phyloP scores from a whole-genome alignment of 176 grass and related monocot genomes.

The Phyllostachys edulis region DNA sequence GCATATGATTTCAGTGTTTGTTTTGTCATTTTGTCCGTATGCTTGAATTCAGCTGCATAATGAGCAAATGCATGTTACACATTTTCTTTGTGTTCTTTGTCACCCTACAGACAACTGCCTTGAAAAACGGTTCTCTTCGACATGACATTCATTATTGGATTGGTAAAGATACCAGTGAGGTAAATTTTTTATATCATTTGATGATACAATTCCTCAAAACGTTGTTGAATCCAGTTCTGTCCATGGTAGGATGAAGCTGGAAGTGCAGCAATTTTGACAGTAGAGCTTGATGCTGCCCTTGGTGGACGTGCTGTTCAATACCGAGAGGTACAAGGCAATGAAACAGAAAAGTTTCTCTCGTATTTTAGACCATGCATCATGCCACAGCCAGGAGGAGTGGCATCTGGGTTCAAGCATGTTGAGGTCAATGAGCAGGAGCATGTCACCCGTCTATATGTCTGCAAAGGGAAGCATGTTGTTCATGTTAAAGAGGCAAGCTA shows the following conservation, averaged over 20 bases:
- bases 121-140: constrained; percentile 84
- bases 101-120: constrained; percentile 62
- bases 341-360: constrained; percentile 87
- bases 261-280: constrained; percentile 81
- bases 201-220: constrained; percentile 10
- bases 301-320: constrained; percentile 95
- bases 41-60: neutral
- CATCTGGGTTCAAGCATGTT: constrained; percentile 85
- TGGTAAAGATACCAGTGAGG: constrained; percentile 98
- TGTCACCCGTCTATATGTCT: constrained; percentile 69
- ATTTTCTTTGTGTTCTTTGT: constrained; percentile 26
- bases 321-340: constrained; percentile 84
- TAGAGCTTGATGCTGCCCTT: constrained; percentile 89
- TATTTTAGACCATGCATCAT: constrained; percentile 98
- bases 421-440: constrained; percentile 79
- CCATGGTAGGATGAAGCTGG: constrained; percentile 82
- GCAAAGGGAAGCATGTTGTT: constrained; percentile 91
- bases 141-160: constrained; percentile 99
- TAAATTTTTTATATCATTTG: constrained; percentile 40
- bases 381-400: constrained; percentile 79
- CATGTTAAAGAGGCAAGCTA: constrained; percentile 93
- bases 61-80: neutral
- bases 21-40: neutral
- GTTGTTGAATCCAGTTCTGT: constrained; percentile 5
- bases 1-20: neutral